Conservation (phyloP, 176 grass and related monocot genomes). For the Guadua angustifolia region DNA sequence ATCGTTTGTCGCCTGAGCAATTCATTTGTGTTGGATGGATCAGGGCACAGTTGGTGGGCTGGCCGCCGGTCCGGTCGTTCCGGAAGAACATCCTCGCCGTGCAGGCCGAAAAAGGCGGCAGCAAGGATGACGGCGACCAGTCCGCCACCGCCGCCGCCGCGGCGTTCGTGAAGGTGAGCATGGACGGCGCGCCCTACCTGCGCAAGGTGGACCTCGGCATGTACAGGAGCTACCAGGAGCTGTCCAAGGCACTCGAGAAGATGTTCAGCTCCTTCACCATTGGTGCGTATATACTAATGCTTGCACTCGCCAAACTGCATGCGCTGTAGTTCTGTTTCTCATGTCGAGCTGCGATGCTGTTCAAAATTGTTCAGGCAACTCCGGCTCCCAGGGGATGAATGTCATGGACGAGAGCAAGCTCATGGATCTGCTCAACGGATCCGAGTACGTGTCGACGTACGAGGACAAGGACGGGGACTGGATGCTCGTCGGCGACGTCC, state of each 20-base stretch:
- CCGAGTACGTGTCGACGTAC: conserved; percentile 91
- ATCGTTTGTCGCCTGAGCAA: background rate
- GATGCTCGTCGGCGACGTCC: conserved; percentile 98
- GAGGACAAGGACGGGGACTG: conserved; percentile 99
- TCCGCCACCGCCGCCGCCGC: background rate
- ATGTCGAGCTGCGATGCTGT: background rate
- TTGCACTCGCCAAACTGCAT: background rate
- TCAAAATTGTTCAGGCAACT: conserved; percentile 25
- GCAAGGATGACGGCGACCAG: conserved; percentile 28
- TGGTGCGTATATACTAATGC: conserved; percentile 19
- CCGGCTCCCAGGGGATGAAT: conserved; percentile 36
- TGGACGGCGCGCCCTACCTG: conserved; percentile 87
- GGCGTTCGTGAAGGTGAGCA: conserved; percentile 81
- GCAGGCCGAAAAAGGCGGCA: conserved; percentile 36
- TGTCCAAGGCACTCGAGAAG: conserved; percentile 70
- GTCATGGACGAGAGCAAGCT: conserved; percentile 57
- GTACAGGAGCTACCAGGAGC: conserved; percentile 76
- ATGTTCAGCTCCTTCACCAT: conserved; percentile 76
- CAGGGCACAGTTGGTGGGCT: conserved; percentile 79
- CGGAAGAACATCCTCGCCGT: conserved; percentile 76
- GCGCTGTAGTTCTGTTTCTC: background rate
- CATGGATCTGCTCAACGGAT: conserved; percentile 52
- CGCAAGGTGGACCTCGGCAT: conserved; percentile 75
- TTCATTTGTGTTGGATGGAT: background rate
- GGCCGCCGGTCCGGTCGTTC: conserved; percentile 82